phyloP scores from a whole-genome alignment of 176 grass and related monocot species.

The Avena sativa region DNA sequence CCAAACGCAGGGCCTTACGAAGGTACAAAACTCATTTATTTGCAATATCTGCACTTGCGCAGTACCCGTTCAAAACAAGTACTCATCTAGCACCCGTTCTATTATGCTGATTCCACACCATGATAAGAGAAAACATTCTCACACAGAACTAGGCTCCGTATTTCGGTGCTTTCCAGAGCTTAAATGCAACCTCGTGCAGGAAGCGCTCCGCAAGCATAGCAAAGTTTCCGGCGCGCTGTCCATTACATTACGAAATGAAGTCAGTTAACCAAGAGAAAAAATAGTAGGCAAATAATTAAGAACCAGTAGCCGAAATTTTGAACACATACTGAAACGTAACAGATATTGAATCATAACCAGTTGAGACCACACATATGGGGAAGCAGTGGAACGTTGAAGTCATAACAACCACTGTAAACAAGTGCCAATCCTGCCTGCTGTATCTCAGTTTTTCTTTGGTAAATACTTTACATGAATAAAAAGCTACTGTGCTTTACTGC shows the following conservation, averaged over 20 bases:
- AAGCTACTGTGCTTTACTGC: background rate
- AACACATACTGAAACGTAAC: background rate
- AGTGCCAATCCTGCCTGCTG: background rate
- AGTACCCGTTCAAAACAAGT: background rate
- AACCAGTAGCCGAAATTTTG: background rate
- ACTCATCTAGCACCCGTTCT: background rate
- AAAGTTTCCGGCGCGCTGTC: slow-evolving; percentile 67
- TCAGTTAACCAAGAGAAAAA: slow-evolving; percentile 18
- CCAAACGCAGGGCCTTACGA: background rate
- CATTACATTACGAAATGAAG: slow-evolving; percentile 12
- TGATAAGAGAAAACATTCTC: background rate
- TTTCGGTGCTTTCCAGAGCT: slow-evolving; percentile 97
- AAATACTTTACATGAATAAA: slow-evolving; percentile 26
- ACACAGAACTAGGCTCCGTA: slow-evolving; percentile 71
- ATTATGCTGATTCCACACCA: background rate
- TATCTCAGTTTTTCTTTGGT: background rate
- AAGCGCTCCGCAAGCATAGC: slow-evolving; percentile 80
- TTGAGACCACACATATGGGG: no score
- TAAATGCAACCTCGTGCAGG: slow-evolving; percentile 95
- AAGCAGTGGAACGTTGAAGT: background rate
- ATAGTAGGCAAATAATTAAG: background rate
- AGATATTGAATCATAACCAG: no score
- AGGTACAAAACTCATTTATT: background rate
- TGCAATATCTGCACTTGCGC: background rate
- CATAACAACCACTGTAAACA: background rate